Base-by-base conservation (phyloP, 139 green algal species). In the Nannochloris sp. region DNA sequence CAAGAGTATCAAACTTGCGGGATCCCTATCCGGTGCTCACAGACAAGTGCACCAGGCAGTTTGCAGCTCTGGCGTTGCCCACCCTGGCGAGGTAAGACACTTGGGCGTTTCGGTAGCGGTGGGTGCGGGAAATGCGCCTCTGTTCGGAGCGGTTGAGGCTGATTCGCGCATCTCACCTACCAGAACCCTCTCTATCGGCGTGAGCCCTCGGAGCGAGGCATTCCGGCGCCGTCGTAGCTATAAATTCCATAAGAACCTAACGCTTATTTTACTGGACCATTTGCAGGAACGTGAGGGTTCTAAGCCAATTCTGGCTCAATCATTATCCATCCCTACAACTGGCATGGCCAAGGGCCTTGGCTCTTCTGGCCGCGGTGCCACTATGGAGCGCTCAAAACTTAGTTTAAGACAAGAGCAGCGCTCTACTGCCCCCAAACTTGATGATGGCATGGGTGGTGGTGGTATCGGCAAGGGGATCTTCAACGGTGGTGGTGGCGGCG, bases 401-500 rank as follows among this genome's bases (percentile, higher is more conserved):
- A 64, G 77, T 67, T 64, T 82, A 14, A 69, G 31, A 6, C 68
- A 83, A 53, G 44, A 80, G 37, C n/a, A 73, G 13, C 58, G 54
- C 35, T 42, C 54, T 2, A 59, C 53, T 25, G 46, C 76, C 56
- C 74, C 80, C 9, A 82, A 83, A 73, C 71, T 95, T 8, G 90
- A 96, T 53, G 80, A 96, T 46, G 76, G 74, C 36, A 89, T 86
- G 32, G 84, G 81, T 58, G 91, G 89, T 51, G 89, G 91, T 23
- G 74, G 80, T 61, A 90, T 84, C 47, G 90, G 91, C 54, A 95
- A 93, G 60, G 80, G 79, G 61, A 91, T 89, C 56, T 82, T 87
- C 70, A 96, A 98, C 76, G 93, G 92, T 33, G 87, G 87, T 27
- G 87, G 87, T 31, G 87, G 88, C 29, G 87, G 76, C 38, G 87